Conservation (phyloP, 352 stramenopile genomes). For the Peronosclerospora sorghi region DNA sequence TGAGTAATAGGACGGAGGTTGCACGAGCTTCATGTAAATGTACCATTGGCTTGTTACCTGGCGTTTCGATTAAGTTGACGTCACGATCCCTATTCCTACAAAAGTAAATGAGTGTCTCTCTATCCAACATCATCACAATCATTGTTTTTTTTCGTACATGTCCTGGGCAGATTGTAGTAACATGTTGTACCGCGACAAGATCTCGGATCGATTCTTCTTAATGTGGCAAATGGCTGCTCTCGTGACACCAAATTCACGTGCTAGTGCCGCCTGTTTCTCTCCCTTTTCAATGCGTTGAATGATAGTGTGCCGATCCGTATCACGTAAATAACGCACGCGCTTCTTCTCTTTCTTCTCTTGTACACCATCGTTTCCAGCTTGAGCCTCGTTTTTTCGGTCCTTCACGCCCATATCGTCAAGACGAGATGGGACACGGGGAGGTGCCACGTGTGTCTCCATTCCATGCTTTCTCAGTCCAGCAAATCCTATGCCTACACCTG, state of each 20-base stretch:
- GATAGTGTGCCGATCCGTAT: not conserved
- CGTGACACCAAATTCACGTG: slow-evolving; percentile 1
- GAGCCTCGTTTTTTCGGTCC: too few species aligned
- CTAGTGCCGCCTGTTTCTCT: not conserved
- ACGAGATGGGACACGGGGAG: too few species aligned
- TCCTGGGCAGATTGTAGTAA: slow-evolving; percentile 42
- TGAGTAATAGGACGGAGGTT: slow-evolving; percentile 29
- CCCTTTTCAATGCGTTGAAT: not conserved
- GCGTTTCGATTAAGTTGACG: too few species aligned
- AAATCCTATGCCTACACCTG: too few species aligned
- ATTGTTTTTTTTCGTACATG: slow-evolving; percentile 23
- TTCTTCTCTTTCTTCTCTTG: too few species aligned
- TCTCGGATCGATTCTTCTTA: not conserved
- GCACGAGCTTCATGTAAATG: slow-evolving; percentile 33
- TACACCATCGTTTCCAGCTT: too few species aligned
- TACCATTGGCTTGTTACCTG: slow-evolving; percentile 14
- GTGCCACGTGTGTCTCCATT: too few species aligned
- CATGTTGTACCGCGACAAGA: slow-evolving; percentile 34
- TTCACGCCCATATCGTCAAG: too few species aligned
- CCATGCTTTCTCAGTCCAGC: too few species aligned
- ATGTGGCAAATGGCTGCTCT: not conserved
- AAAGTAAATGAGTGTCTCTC: too few species aligned
- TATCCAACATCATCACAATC: too few species aligned
- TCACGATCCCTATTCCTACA: too few species aligned
- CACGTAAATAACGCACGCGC: not conserved